Percentiles rank a stretch among this genome's conserved stretches.
These are phyloP conservation scores for Juncus effusus DNA, from an alignment of 176 grass and related monocot species.

Conservation along the genomic window DNA sequence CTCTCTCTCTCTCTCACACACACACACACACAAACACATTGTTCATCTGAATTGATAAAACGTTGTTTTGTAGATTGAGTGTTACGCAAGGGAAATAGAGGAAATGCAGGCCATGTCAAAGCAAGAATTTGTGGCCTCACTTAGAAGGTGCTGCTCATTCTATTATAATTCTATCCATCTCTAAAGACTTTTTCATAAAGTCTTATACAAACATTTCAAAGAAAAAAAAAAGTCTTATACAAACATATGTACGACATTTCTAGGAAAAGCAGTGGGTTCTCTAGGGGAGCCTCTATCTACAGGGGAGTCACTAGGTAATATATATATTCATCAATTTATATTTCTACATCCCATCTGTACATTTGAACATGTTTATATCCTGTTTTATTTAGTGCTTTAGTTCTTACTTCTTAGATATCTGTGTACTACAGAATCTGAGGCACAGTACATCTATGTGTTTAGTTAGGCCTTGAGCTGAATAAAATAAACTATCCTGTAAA, in stretches of 20 bases:
- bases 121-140: constrained; percentile 70
- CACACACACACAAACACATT: neutral
- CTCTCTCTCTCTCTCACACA: neutral
- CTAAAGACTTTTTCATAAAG: constrained; percentile 1
- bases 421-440: too few relatives aligned
- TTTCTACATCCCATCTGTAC: neutral
- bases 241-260: constrained; percentile 13
- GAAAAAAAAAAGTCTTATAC: too few relatives aligned
- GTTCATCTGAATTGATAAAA: constrained; percentile 13
- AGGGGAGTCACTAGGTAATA: constrained; percentile 86
- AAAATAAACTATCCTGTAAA: too few relatives aligned
- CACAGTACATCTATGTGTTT: too few relatives aligned
- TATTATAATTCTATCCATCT: constrained; percentile 6
- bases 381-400: too few relatives aligned
- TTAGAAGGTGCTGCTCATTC: constrained; percentile 56
- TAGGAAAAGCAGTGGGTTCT: constrained; percentile 95
- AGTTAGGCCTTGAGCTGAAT: too few relatives aligned
- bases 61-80: constrained; percentile 43
- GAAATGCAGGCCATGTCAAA: constrained; percentile 79
- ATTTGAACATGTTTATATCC: too few relatives aligned
- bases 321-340: neutral
- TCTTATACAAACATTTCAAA: constrained; percentile 20
- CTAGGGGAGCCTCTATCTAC: constrained; percentile 91
- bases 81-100: constrained; percentile 61
- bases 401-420: too few relatives aligned